Conservation (phyloP, 495 filamentous ascomycete genomes). For the Corynascus novoguineensis region DNA sequence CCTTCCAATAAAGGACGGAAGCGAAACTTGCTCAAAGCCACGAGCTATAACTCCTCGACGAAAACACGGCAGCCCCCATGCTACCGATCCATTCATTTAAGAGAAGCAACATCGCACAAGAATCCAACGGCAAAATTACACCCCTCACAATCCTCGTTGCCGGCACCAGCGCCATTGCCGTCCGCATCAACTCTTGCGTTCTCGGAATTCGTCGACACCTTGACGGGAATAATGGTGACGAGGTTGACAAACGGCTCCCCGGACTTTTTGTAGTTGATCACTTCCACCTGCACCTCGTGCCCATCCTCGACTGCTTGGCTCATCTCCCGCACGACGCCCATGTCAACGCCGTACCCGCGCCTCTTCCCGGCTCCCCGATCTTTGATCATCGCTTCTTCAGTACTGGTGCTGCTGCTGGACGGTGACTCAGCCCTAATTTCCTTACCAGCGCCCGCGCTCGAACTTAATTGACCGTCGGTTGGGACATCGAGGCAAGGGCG, state of each 20-base stretch:
- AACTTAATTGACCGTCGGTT: too few species aligned
- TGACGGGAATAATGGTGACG: conserved; percentile 45
- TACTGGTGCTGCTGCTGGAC: too few species aligned
- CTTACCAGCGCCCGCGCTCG: neutral
- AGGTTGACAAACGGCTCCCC: conserved; percentile 43
- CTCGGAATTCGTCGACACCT: too few species aligned
- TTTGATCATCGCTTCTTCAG: neutral
- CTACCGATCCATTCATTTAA: neutral
- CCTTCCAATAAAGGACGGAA: neutral
- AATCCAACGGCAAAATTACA: conserved; percentile 35
- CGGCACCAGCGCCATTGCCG: too few species aligned
- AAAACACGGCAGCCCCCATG: neutral
- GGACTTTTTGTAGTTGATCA: conserved; percentile 47
- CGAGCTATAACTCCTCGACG: too few species aligned
- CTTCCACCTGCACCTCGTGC: conserved; percentile 38
- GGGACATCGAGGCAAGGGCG: too few species aligned
- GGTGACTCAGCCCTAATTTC: neutral
- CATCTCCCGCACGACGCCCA: conserved; percentile 35
- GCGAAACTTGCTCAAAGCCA: neutral
- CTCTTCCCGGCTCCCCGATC: neutral
- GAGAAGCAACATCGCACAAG: neutral
- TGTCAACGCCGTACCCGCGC: conserved; percentile 28
- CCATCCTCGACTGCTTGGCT: conserved; percentile 34
- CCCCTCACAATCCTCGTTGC: too few species aligned
- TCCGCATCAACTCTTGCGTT: neutral